These are phyloP conservation scores for Amoeboaphelidium occidentale DNA, from an alignment of 371 early-diverging fungal genomes.

Conservation along the genomic window DNA sequence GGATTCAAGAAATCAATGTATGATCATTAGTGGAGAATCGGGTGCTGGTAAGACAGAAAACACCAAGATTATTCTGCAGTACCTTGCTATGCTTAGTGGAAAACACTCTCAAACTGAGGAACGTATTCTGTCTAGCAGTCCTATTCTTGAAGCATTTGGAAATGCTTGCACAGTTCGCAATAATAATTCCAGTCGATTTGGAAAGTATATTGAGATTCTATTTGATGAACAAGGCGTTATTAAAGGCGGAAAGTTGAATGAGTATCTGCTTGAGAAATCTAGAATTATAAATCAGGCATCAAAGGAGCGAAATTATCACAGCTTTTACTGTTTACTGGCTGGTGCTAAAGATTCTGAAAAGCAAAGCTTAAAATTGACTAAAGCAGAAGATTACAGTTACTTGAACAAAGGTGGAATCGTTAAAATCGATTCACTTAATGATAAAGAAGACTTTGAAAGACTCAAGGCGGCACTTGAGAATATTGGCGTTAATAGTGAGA, in stretches of 20 bases:
- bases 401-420: constrained; percentile 4
- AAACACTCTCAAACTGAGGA: constrained; percentile 7
- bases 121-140: constrained; percentile 13
- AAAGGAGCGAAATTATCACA: constrained; percentile 18
- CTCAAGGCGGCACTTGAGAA: background rate
- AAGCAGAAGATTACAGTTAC: constrained; percentile 4
- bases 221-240: constrained; percentile 3
- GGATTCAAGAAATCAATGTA: constrained; percentile 14
- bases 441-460: background rate
- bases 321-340: constrained; percentile 15
- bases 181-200: constrained; percentile 22
- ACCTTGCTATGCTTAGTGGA: constrained; percentile 9
- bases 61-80: constrained; percentile 19
- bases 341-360: constrained; percentile 2
- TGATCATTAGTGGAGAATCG: constrained; percentile 22
- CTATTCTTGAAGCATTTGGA: constrained; percentile 25
- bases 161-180: constrained; percentile 24
- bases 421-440: constrained; percentile 1
- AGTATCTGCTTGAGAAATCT: constrained; percentile 9
- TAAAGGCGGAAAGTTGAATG: background rate
- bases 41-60: constrained; percentile 27
- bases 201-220: constrained; percentile 17
- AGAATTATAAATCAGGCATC: constrained; percentile 9
- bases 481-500: background rate
- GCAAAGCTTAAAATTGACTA: constrained; percentile 1